Evolutionary conservation across 768 basidiomycete genomes (phyloP).

Genomic region (Leccinum broughii): DNA sequence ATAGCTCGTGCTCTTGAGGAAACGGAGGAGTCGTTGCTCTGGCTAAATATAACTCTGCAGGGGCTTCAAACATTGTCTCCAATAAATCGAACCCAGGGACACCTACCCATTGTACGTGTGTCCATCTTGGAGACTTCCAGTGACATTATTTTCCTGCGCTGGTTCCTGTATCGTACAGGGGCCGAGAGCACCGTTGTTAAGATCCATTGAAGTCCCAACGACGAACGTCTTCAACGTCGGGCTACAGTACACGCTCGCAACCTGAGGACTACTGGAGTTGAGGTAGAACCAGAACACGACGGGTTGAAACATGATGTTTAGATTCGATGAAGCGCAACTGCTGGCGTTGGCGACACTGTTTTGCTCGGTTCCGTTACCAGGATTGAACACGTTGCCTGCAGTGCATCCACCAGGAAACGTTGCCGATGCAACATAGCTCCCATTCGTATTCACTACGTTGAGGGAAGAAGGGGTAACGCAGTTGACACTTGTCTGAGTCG

Average conservation of each 20-base stretch:
- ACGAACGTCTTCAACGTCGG: slow-evolving; percentile 48
- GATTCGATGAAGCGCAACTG: slow-evolving; percentile 30
- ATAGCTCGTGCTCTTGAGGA: slow-evolving; percentile 51
- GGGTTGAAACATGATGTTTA: slow-evolving; percentile 45
- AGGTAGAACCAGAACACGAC: slow-evolving; percentile 72
- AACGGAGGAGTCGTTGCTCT: slow-evolving; percentile 45
- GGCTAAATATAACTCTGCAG: slow-evolving; percentile 43
- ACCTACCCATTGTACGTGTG: slow-evolving; percentile 60
- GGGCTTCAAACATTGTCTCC: background rate
- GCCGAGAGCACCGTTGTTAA: slow-evolving; percentile 44
- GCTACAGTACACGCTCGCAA: slow-evolving; percentile 55
- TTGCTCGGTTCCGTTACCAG: slow-evolving; percentile 41
- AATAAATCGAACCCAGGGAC: background rate
- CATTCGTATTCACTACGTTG: slow-evolving; percentile 21
- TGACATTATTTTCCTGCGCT: slow-evolving; percentile 48
- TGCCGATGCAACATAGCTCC: slow-evolving; percentile 41
- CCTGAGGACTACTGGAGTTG: slow-evolving; percentile 37
- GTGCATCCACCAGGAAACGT: slow-evolving; percentile 52
- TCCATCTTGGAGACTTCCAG: slow-evolving; percentile 45
- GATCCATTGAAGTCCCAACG: slow-evolving; percentile 43
- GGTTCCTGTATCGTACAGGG: slow-evolving; percentile 35
- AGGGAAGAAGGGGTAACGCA: slow-evolving; percentile 44
- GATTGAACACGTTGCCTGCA: slow-evolving; percentile 38
- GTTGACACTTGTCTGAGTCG: slow-evolving; percentile 43
- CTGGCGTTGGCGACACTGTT: slow-evolving; percentile 48